Percentiles rank a stretch among this genome's conserved stretches.
phyloP scores from a whole-genome alignment of 352 stramenopile genomes.

The Globisporangium polare region DNA sequence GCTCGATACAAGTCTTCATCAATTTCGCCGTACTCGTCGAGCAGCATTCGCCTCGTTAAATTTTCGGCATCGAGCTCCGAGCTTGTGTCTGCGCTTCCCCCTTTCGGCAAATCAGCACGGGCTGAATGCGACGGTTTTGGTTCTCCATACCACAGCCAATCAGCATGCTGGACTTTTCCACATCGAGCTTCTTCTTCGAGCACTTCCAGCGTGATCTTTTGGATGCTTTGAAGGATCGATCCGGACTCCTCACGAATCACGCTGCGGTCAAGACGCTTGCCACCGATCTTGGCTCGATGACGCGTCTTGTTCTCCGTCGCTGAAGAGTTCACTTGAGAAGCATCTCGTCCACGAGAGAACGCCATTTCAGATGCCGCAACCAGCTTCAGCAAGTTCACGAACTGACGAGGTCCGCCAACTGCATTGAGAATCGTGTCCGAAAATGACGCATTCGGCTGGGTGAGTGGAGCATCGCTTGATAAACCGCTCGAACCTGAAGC shows the following conservation, averaged over 20 bases:
- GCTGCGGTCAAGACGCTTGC: background rate
- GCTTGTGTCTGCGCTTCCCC: background rate
- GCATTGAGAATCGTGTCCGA: slow-evolving; percentile 40
- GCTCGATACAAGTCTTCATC: slow-evolving; percentile 16
- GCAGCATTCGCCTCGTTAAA: background rate
- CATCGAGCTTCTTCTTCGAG: slow-evolving; percentile 50
- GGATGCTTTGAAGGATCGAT: slow-evolving; percentile 49
- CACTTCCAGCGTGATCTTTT: slow-evolving; percentile 48
- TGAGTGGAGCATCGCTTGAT: background rate
- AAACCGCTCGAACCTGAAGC: background rate
- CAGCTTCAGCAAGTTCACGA: slow-evolving; percentile 81
- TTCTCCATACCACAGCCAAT: slow-evolving; percentile 13
- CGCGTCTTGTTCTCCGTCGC: background rate
- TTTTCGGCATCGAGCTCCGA: background rate
- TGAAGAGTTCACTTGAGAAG: background rate
- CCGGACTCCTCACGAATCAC: slow-evolving; percentile 21
- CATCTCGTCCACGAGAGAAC: slow-evolving; percentile 20
- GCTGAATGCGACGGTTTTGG: background rate
- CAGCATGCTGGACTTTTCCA: slow-evolving; percentile 23
- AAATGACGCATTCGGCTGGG: slow-evolving; percentile 17
- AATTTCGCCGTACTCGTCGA: slow-evolving; percentile 6
- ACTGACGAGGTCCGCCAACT: slow-evolving; percentile 64
- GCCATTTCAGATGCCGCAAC: slow-evolving; percentile 78
- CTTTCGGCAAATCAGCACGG: background rate
- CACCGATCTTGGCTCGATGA: too few species aligned